Evolutionary conservation across 108 stramenopile species (phyloP).

Genomic region (Stephanodiscus minutulus): DNA sequence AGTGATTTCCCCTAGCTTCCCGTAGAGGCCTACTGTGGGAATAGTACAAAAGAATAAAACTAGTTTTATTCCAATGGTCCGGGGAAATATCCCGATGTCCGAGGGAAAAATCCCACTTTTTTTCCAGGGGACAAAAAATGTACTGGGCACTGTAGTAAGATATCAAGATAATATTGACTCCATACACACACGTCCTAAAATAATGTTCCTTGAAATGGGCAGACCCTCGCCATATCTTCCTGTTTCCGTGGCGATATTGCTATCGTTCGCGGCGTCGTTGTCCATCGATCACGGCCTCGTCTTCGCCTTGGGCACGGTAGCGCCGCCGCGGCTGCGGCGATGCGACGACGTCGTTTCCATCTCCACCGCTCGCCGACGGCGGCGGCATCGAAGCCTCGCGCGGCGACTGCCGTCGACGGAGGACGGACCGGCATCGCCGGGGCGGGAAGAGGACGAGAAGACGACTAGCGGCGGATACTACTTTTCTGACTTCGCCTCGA

Average conservation of each 20-base stretch:
- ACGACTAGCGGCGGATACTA: background rate
- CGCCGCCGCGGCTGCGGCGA: background rate
- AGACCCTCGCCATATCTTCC: background rate
- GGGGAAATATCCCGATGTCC: too few relatives aligned
- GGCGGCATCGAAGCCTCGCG: background rate
- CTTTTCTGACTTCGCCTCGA: slow-evolving; percentile 18
- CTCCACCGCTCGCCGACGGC: background rate
- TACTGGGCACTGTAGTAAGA: too few relatives aligned
- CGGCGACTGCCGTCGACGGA: background rate
- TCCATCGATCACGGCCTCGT: background rate
- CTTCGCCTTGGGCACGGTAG: background rate
- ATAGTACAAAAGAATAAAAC: too few relatives aligned
- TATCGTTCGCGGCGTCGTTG: background rate
- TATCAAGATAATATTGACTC: too few relatives aligned
- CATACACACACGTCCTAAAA: too few relatives aligned
- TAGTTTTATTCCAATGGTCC: too few relatives aligned
- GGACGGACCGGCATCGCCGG: background rate
- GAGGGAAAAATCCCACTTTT: too few relatives aligned
- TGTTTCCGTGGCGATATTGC: background rate
- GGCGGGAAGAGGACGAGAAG: background rate
- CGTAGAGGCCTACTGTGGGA: too few relatives aligned
- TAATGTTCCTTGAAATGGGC: background rate
- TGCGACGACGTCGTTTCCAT: background rate
- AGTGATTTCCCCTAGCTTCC: too few relatives aligned
- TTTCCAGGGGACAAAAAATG: too few relatives aligned